Evolutionary conservation across 2,329 filamentous ascomycete species (phyloP).

Genomic region (Cytospora paraplurivora): DNA sequence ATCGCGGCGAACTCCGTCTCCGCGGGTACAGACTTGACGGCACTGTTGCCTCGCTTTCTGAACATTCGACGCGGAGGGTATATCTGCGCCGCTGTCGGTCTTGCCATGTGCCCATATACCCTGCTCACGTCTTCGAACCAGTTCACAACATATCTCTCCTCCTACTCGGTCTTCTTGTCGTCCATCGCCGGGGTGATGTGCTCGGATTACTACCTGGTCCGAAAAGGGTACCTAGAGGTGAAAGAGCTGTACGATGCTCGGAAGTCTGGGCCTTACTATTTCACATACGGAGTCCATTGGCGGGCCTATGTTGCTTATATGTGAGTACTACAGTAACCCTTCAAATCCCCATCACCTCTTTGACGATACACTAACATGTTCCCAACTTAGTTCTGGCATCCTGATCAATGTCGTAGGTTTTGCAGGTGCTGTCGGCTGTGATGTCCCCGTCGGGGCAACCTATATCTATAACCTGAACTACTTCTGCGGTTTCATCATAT

Average conservation of each 20-base stretch:
- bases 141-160: conserved; percentile 89
- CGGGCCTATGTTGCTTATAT: conserved; percentile 83
- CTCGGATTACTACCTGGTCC: conserved; percentile 84
- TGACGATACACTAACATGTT: background rate
- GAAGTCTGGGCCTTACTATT: conserved; percentile 71
- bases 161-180: conserved; percentile 92
- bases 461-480: conserved; percentile 93
- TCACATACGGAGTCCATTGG: conserved; percentile 74
- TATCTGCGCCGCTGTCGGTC: conserved; percentile 75
- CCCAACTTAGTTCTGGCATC: conserved; percentile 59
- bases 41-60: conserved; percentile 75
- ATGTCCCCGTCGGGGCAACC: conserved; percentile 74
- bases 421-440: conserved; percentile 71
- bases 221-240: conserved; percentile 77
- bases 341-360: background rate
- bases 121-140: conserved; percentile 74
- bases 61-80: conserved; percentile 88
- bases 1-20: conserved; percentile 86
- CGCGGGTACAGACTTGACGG: conserved; percentile 80
- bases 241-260: conserved; percentile 77
- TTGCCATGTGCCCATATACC: conserved; percentile 87
- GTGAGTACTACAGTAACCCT: background rate
- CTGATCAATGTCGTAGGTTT: conserved; percentile 92
- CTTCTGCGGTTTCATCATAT: conserved; percentile 79
- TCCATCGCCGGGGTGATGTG: conserved; percentile 92